A percentile compares a stretch with the other conserved stretches of the same genome.
phyloP scores from a whole-genome alignment of 441 rosid genomes.

The Eutrema salsugineum region DNA sequence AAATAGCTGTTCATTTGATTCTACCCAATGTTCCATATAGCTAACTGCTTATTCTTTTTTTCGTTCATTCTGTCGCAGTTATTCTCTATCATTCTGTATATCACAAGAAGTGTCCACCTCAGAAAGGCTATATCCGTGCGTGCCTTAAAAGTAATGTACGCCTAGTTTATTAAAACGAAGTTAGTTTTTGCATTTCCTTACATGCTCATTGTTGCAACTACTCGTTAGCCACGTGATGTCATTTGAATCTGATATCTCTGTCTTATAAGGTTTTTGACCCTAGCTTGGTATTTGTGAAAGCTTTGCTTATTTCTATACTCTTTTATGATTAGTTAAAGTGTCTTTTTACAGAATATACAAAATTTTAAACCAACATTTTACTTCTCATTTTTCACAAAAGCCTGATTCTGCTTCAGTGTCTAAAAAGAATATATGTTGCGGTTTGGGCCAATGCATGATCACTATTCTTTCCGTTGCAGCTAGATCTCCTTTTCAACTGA shows the following conservation, averaged over 20 bases:
- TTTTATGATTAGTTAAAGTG: neutral
- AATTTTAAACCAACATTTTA: neutral
- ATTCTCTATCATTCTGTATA: constrained; percentile 91
- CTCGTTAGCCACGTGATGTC: neutral
- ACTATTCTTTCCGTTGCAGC: neutral
- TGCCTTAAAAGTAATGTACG: constrained; percentile 99
- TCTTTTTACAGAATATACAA: neutral
- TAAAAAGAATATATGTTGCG: neutral
- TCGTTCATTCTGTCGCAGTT: constrained; percentile 51
- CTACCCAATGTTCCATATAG: neutral
- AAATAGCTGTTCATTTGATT: constrained; percentile 5
- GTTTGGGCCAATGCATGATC: neutral
- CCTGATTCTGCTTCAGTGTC: constrained; percentile 4
- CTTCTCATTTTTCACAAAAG: neutral
- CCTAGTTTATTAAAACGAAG: constrained; percentile 38
- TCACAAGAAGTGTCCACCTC: constrained; percentile 92
- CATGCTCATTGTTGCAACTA: neutral
- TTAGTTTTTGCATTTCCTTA: constrained; percentile 10
- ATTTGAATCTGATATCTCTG: neutral
- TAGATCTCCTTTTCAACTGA: neutral
- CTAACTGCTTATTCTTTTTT: neutral
- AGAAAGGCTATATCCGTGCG: constrained; percentile 83
- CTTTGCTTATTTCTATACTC: neutral
- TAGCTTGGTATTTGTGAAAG: neutral
- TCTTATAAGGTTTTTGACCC: neutral